Base-by-base conservation (phyloP, 2,329 filamentous ascomycete genomes). In the Cercospora sesami region DNA sequence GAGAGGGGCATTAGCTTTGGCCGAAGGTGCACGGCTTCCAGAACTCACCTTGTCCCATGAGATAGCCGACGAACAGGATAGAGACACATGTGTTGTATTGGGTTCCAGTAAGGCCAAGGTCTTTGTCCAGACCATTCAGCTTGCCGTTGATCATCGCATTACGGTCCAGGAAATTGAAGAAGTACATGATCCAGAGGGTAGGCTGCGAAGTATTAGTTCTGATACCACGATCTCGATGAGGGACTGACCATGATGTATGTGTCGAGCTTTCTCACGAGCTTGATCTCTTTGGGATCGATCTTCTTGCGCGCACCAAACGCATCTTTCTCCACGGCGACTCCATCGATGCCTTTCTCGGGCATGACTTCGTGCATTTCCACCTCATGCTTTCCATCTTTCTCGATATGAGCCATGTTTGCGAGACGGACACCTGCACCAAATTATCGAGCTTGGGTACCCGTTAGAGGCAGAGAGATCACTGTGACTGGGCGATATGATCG, bases 141-240 rank as follows among this genome's bases (percentile, higher is more conserved):
- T 74, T 73, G 28, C 62, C 57, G 26, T 64, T 65, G n/a, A 65
- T 63, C 62, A 72, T 72, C 18, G 66, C 67, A 42, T 72, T 72
- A 1, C 70, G 64, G 42, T 70, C 68, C 8, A 72, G 61, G 39
- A 69, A 72, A 57, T 72, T 72, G 16, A 72, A 26, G 59, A 68
- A 65, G 57, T 72, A 72, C 68, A 72, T 66, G 21, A 59, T 10
- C 58, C 66, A 68, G 23, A 65, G 63, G 10, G 55, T 53, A 28
- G 63, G 63, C 63, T 65, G 39, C 9, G 3, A 18, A 18, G 10
- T 14, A 26, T 60, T 23, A 60, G 36, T 18, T 39, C 23, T 31
- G 30, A 14, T 12, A 23, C 7, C n/a, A 58, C 21, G 2, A 42
- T 18, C 16, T 5, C 16, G 7, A 42, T 28, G 8, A 28, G 30